These are phyloP conservation scores for Wickerhamomyces kurtzmanii DNA, from an alignment of 805 yeast species.

Conservation along the genomic window DNA sequence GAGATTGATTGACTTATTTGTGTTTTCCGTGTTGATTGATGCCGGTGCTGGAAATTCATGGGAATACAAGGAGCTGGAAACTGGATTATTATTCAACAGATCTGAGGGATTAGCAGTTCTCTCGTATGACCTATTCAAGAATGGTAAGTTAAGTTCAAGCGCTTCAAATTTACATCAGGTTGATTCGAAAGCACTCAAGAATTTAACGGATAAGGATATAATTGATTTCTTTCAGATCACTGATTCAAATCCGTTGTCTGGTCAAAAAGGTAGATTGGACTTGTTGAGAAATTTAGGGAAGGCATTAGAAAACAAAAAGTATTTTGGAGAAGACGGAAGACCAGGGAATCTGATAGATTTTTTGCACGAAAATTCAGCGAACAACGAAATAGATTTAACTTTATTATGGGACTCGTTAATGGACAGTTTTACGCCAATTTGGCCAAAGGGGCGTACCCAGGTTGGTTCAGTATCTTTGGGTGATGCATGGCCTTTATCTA, in stretches of 20 bases:
- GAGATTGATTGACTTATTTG: constrained; percentile 45
- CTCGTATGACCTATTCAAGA: constrained; percentile 40
- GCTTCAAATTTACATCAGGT: constrained; percentile 28
- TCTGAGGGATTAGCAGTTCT: constrained; percentile 63
- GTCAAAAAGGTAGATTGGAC: constrained; percentile 41
- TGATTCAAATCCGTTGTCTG: constrained; percentile 37
- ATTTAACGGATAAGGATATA: constrained; percentile 25
- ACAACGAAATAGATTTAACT: constrained; percentile 28
- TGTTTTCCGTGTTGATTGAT: constrained; percentile 52
- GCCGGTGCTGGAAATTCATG: constrained; percentile 62
- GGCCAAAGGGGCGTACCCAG: constrained; percentile 51
- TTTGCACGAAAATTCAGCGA: constrained; percentile 17
- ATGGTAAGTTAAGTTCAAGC: constrained; percentile 34
- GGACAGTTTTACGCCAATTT: constrained; percentile 45
- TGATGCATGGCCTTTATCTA: constrained; percentile 48
- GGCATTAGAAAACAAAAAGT: constrained; percentile 28
- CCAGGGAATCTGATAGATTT: constrained; percentile 49
- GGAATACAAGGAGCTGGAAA: constrained; percentile 31
- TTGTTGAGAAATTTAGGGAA: constrained; percentile 38
- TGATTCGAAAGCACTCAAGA: constrained; percentile 28
- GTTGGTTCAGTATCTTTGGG: constrained; percentile 45
- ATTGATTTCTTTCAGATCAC: constrained; percentile 37
- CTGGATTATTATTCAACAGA: constrained; percentile 25
- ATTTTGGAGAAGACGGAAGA: constrained; percentile 38
- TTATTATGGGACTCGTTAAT: constrained; percentile 45